Evolutionary conservation across 768 basidiomycete genomes (phyloP).

Genomic region (Hirschioporus abietinus): DNA sequence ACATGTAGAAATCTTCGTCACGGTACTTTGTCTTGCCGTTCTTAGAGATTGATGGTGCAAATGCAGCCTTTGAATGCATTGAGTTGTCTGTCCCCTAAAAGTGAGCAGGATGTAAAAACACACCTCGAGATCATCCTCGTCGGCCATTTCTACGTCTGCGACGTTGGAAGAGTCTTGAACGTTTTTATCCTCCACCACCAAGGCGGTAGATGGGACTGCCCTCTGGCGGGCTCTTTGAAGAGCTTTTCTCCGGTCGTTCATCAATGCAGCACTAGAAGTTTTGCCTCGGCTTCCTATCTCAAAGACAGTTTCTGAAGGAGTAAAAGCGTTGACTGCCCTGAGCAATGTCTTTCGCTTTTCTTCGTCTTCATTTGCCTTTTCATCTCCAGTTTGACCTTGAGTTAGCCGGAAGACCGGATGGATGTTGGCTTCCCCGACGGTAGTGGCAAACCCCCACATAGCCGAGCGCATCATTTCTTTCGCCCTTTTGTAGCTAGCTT

Average conservation of each 20-base stretch:
- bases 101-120: constrained; percentile 16
- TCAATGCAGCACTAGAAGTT: constrained; percentile 58
- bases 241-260: constrained; percentile 84
- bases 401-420: constrained; percentile 58
- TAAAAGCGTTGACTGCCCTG: constrained; percentile 73
- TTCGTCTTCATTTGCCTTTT: constrained; percentile 37
- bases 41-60: constrained; percentile 48
- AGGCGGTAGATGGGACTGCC: constrained; percentile 26
- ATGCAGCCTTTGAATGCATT: constrained; percentile 48
- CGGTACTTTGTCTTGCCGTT: constrained; percentile 45
- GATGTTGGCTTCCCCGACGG: constrained; percentile 44
- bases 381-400: constrained; percentile 27
- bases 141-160: constrained; percentile 59
- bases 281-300: constrained; percentile 78
- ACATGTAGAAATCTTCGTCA: constrained; percentile 88
- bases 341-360: constrained; percentile 62
- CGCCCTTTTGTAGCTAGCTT: constrained; percentile 79
- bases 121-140: constrained; percentile 75
- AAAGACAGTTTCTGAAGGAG: constrained; percentile 84
- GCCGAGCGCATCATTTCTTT: constrained; percentile 75
- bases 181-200: constrained; percentile 24
- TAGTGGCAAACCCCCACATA: constrained; percentile 65
- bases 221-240: constrained; percentile 59
- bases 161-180: constrained; percentile 20
- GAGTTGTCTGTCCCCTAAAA: neutral